Evolutionary conservation across 768 basidiomycete species (phyloP), one percentile per base, ranked within the genome.

Genomic region (Lentinula edodes): DNA sequence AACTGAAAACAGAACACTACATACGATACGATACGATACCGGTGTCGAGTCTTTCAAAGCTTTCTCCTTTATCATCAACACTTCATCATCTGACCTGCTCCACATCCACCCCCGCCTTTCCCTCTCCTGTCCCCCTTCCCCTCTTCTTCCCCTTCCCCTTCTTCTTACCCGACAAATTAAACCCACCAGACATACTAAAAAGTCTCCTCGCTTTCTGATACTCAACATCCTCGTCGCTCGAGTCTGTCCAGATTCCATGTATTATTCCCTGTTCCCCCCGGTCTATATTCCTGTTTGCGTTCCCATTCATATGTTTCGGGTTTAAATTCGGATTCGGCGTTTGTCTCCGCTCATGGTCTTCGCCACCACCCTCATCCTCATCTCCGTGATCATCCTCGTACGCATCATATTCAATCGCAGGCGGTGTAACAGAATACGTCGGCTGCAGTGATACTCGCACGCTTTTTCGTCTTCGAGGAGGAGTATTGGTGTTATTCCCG

Each of bases 391-490:
- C 71, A 32, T 73, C 71, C 9, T 72, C 74, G 20, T 73, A 78
- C 28, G 28, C 28, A 6, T 83, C 81, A 60, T 88, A 80, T 28
- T 83, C 82, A 51, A 81, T 70, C 41, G 85, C 86, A 42, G 88
- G 88, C 7, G 90, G 89, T 1, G 90, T 81, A 0, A 85, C 74
- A 6, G 88, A 88, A 70, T 88, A 91, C 38, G 88, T 90, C 9
- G 91, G 91, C 48, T 86, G 80, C 41, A 92, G 71, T 34, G 88
- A 90, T 56, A 93, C 86, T 6, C 91, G 78, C 38, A 93, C 91
- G 67, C 89, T 91, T 73, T 93, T 93, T 65, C 81, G 71, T 56
- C 80, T 72, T 58, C 71, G 71, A 7, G 76, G 69, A 9, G 58
- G 12, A 16, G 52, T 42, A 57, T 12, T 39, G 39, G 43, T 35